A percentile compares a stretch with the other conserved stretches of the same genome.
phyloP scores from a whole-genome alignment of 2,329 filamentous ascomycete species.

The Fusarium humuli region DNA sequence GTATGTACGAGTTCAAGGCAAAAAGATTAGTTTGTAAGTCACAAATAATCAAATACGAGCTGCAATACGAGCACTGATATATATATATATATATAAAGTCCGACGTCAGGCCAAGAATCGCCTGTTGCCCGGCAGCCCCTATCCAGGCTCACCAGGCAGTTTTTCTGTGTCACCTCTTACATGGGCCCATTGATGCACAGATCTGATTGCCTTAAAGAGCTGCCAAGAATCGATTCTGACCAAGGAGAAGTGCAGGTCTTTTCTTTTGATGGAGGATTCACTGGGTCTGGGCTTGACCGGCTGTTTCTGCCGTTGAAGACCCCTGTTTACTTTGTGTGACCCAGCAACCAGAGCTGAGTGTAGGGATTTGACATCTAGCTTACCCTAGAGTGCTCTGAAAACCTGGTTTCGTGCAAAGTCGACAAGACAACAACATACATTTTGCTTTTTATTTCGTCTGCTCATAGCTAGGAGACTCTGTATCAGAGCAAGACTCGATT shows the following conservation, averaged over 20 bases:
- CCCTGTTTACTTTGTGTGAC: slow-evolving; percentile 22
- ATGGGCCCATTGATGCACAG: slow-evolving; percentile 16
- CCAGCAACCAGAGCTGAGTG: slow-evolving; percentile 25
- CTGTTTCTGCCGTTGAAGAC: slow-evolving; percentile 8
- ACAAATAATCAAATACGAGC: background rate
- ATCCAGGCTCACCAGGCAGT: background rate
- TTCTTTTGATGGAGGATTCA: slow-evolving; percentile 8
- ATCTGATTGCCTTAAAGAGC: slow-evolving; percentile 11
- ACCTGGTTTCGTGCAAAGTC: background rate
- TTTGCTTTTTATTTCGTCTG: background rate
- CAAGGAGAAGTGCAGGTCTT: slow-evolving; percentile 16
- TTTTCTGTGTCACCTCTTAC: slow-evolving; percentile 20
- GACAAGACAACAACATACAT: background rate
- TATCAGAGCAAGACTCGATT: accelerated
- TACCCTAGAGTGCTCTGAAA: background rate
- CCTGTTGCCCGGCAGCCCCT: slow-evolving; percentile 35
- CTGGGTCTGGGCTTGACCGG: slow-evolving; percentile 7
- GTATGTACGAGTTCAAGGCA: background rate
- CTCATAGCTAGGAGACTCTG: background rate
- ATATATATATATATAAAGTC: background rate
- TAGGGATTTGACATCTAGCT: background rate
- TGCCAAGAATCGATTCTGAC: slow-evolving; percentile 16
- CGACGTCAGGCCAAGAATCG: slow-evolving; percentile 8
- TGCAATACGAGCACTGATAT: slow-evolving; percentile 9
- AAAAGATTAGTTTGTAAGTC: background rate